Base-by-base conservation (phyloP, 2,329 filamentous ascomycete genomes). In the Pseudogymnoascus sp. region DNA sequence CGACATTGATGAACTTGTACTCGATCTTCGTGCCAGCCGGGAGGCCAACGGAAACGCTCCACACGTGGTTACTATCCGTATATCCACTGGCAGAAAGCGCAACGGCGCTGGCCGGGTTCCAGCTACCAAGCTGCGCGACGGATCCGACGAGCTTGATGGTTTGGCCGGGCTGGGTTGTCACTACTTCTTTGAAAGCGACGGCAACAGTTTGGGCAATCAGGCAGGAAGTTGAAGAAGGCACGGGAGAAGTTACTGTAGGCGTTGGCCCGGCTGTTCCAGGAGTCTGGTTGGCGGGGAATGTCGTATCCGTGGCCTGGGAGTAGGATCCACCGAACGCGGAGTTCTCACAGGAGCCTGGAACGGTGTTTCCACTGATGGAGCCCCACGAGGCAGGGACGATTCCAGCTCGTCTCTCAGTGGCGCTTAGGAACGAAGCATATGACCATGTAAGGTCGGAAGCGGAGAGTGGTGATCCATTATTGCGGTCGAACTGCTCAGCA, bases 361-460 rank as follows among this genome's bases (percentile, higher is more conserved):
- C 74, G 0, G 77, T 76, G 64, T 77, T 79, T 2, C 77, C 78
- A 5, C 76, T 70, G 50, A 74, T 66, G 29, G 75, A 79, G 3
- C 78, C 78, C 86, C 86, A 88, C 5, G 83, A 80, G 1, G 79
- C 76, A 1, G 86, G 85, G 7, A 86, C 73, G 15, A 81, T 69
- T 19, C 80, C 80, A 56, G 80, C 79, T 56, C 86, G 82, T 38
- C 86, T 82, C 44, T 80, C 80, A 23, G 78, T 75, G n/a, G 83
- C 82, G 0, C 87, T 88, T 56, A 91, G 76, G 73, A 91, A 87
- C 0, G 87, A 81, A 1, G 87, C 86, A 67, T 90, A 90, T 0
- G 87, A 89, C 88, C 88, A 91, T 2, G 88, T 90, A 29, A 91
- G 76, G 67, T 91, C 85, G 17, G 77, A 75, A 0, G 88, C 88